Evolutionary conservation across 2,329 filamentous ascomycete genomes (phyloP).

Genomic region (Rugonectria rugulosa): DNA sequence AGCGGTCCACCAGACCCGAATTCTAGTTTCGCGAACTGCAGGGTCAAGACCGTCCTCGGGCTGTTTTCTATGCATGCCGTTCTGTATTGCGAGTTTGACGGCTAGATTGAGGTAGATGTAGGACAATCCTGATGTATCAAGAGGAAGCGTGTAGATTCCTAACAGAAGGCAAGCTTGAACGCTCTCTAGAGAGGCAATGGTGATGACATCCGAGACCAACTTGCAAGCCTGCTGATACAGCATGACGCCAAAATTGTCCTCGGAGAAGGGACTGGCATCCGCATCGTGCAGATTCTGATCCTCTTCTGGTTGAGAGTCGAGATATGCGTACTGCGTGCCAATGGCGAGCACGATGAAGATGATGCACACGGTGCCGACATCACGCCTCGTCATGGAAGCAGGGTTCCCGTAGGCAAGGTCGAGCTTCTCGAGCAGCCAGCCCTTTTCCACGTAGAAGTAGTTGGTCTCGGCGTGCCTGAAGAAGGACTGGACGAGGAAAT

Average conservation of each 20-base stretch:
- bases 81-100: conserved; percentile 65
- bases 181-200: conserved; percentile 62
- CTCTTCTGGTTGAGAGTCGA: conserved; percentile 44
- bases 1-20: conserved; percentile 64
- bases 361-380: conserved; percentile 53
- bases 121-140: conserved; percentile 63
- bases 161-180: conserved; percentile 65
- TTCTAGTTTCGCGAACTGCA: conserved; percentile 58
- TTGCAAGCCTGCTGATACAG: conserved; percentile 64
- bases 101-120: conserved; percentile 65
- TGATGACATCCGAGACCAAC: conserved; percentile 63
- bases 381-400: conserved; percentile 45
- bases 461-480: conserved; percentile 57
- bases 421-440: conserved; percentile 51
- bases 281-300: conserved; percentile 24
- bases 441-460: conserved; percentile 56
- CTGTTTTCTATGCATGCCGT: conserved; percentile 65
- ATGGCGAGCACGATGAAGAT: conserved; percentile 57
- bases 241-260: conserved; percentile 61
- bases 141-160: conserved; percentile 61
- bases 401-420: conserved; percentile 50
- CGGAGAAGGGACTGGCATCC: conserved; percentile 45
- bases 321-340: conserved; percentile 59
- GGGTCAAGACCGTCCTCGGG: conserved; percentile 54
- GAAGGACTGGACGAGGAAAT: conserved; percentile 56